A percentile compares a stretch with the other conserved stretches of the same genome.
phyloP scores from a whole-genome alignment of 2,329 filamentous ascomycete genomes.

The Colletotrichum sp. region DNA sequence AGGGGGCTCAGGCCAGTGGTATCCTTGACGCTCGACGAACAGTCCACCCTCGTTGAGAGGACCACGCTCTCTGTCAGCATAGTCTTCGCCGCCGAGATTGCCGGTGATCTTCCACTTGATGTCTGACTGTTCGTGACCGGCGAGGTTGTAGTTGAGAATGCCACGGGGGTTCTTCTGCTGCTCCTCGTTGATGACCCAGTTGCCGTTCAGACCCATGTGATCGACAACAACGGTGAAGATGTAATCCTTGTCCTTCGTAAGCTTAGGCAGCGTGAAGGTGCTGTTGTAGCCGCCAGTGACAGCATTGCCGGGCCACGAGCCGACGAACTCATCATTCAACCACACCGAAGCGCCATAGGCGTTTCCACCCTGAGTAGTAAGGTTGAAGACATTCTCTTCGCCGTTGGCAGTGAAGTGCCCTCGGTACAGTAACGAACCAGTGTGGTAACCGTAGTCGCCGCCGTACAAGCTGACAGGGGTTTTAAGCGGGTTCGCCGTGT shows the following conservation, averaged over 20 bases:
- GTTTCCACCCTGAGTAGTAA: slow-evolving; percentile 65
- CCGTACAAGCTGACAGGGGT: slow-evolving; percentile 69
- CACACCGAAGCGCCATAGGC: slow-evolving; percentile 69
- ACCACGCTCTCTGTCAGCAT: slow-evolving; percentile 57
- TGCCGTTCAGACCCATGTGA: slow-evolving; percentile 70
- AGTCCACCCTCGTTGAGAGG: slow-evolving; percentile 66
- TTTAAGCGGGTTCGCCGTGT: slow-evolving; percentile 36
- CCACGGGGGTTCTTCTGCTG: slow-evolving; percentile 62
- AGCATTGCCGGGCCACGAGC: slow-evolving; percentile 62
- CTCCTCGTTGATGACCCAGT: slow-evolving; percentile 59
- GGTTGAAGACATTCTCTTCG: slow-evolving; percentile 55
- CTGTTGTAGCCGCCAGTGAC: slow-evolving; percentile 50
- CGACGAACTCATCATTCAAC: slow-evolving; percentile 64
- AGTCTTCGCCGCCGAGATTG: slow-evolving; percentile 63
- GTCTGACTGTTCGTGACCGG: slow-evolving; percentile 46
- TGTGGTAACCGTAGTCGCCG: slow-evolving; percentile 73
- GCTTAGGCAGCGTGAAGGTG: slow-evolving; percentile 57
- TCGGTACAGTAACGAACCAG: slow-evolving; percentile 67
- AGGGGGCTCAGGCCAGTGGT: slow-evolving; percentile 56
- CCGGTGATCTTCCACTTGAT: slow-evolving; percentile 67
- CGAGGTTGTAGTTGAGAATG: slow-evolving; percentile 60
- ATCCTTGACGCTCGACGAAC: slow-evolving; percentile 60
- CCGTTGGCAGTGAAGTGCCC: slow-evolving; percentile 67
- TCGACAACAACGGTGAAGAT: slow-evolving; percentile 71
- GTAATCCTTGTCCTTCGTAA: slow-evolving; percentile 55